phyloP scores from a whole-genome alignment of 202 grass and related monocot genomes.

The Digitaria exilis region DNA sequence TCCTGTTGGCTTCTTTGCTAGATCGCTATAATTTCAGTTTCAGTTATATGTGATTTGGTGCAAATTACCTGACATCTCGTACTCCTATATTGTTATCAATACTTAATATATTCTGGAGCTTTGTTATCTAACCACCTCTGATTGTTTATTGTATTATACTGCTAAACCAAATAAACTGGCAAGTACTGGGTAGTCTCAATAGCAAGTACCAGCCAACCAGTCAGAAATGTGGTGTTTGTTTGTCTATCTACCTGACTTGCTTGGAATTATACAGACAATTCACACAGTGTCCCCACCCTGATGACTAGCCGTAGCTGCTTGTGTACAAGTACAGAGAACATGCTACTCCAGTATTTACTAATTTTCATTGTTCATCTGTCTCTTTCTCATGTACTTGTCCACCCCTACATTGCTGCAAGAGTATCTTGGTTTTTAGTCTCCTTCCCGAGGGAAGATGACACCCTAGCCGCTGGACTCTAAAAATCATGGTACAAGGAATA shows the following conservation, averaged over 20 bases:
- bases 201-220: slow-evolving; percentile 5
- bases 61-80: neutral
- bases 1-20: slow-evolving; percentile 13
- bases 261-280: slow-evolving; percentile 27
- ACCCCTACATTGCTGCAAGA: slow-evolving; percentile 42
- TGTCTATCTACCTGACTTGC: neutral
- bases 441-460: slow-evolving; percentile 16
- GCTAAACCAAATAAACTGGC: neutral
- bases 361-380: slow-evolving; percentile 31
- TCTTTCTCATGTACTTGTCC: slow-evolving; percentile 38
- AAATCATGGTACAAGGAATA: slow-evolving; percentile 13
- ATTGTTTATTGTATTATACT: slow-evolving; percentile 3
- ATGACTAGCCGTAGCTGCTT: neutral
- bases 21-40: slow-evolving; percentile 11
- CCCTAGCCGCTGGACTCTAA: neutral
- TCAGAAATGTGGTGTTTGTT: slow-evolving; percentile 23
- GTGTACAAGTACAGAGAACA: slow-evolving; percentile 23
- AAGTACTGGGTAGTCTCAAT: neutral
- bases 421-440: slow-evolving; percentile 59
- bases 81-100: neutral
- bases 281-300: neutral
- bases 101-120: slow-evolving; percentile 1
- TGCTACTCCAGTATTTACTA: too few relatives aligned
- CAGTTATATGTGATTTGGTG: slow-evolving; percentile 22
- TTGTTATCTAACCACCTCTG: slow-evolving; percentile 8